Base-by-base conservation (phyloP, 2,329 filamentous ascomycete species). In the Pestalotiopsis sp. region DNA sequence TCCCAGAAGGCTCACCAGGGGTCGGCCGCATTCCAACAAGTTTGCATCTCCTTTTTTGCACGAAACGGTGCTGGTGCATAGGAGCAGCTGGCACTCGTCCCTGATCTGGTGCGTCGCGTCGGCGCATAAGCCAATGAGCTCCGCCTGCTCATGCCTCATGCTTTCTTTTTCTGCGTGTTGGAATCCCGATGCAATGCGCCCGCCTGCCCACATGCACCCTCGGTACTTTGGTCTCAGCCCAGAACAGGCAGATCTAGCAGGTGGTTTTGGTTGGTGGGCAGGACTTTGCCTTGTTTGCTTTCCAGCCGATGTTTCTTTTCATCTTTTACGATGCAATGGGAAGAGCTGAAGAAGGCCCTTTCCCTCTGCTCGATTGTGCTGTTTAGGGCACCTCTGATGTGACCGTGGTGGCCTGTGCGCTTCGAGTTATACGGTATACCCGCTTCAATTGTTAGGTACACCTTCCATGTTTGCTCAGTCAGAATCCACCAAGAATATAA, bases 1-100 rank as follows among this genome's bases (percentile, higher is more conserved):
- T 17, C 12, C 59, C 12, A 70, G 56, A 11, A 70, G 67, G 45
- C 60, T 67, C 25, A 70, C 59, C 20, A 70, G 39, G 3, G 69
- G 63, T 2, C 14, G 52, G 25, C 60, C 69, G 31, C 69, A 70
- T 17, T 52, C 69, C 17, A 36, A 27, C 7, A 68, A 36, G 31
- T 63, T 36, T 66, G 59, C 14, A 20, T 17, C 12, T 58, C 52
- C n/a, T 41, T 14, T 36, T 12, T 25, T 57, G 5, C 13, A 2
- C 11, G 31, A 20, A 36, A 27, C 38, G 14, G 36, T 38, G 13
- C 6, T n/a, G 39, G 14, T 17, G 27, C 12, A 11, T 6, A 68
- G 45, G 25, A 66, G 17, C 1, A 12, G 7, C 31, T 66, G 45
- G 36, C 66, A 70, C 14, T 70, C 68, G 14, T 64, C 9, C 14